A percentile compares a stretch with the other conserved stretches of the same genome.
Evolutionary conservation across 1,139 yeast species (phyloP).

Genomic region (Yamadazyma aaseri): DNA sequence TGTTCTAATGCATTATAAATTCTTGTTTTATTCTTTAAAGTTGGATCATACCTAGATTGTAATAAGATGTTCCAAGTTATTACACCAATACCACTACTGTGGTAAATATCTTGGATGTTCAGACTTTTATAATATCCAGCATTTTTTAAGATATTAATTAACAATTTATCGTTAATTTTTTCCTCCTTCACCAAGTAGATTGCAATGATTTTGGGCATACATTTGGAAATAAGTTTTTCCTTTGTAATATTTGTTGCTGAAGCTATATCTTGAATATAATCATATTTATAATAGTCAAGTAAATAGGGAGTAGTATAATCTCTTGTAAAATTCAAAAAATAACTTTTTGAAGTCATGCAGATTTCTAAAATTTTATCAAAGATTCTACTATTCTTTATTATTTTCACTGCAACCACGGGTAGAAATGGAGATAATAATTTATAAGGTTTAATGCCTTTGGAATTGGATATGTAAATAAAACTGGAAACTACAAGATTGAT

Average conservation of each 20-base stretch:
- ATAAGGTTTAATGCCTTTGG: slow-evolving; percentile 54
- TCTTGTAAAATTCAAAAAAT: slow-evolving; percentile 67
- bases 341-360: slow-evolving; percentile 58
- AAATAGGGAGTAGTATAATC: slow-evolving; percentile 77
- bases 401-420: slow-evolving; percentile 66
- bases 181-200: slow-evolving; percentile 37
- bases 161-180: slow-evolving; percentile 46
- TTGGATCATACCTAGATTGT: slow-evolving; percentile 34
- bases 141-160: slow-evolving; percentile 55
- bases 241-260: slow-evolving; percentile 34
- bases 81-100: slow-evolving; percentile 42
- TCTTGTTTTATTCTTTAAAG: slow-evolving; percentile 27
- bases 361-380: slow-evolving; percentile 61
- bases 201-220: slow-evolving; percentile 41
- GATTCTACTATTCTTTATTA: slow-evolving; percentile 61
- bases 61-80: slow-evolving; percentile 42
- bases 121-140: slow-evolving; percentile 45
- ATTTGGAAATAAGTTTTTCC: slow-evolving; percentile 33
- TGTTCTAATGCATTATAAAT: slow-evolving; percentile 42
- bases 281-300: slow-evolving; percentile 61
- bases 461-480: slow-evolving; percentile 46
- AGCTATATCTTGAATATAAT: slow-evolving; percentile 57
- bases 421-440: slow-evolving; percentile 77
- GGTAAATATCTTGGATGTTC: slow-evolving; percentile 36
- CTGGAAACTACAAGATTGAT: slow-evolving; percentile 64